phyloP scores from a whole-genome alignment of 176 grass and related monocot genomes.

The Oryza brachyantha region DNA sequence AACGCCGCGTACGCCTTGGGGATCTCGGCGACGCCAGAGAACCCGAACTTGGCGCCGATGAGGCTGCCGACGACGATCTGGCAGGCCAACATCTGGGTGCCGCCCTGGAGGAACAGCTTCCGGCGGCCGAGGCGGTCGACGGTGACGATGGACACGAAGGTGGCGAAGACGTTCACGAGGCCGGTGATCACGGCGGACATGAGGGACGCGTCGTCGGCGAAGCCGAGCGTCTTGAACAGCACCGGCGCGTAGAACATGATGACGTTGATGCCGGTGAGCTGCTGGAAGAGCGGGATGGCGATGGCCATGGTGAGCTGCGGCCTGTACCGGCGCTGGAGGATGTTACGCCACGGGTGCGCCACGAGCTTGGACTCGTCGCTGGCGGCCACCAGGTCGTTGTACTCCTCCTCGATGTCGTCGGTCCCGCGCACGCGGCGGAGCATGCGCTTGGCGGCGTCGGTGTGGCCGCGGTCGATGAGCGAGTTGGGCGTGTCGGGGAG shows the following conservation, averaged over 20 bases:
- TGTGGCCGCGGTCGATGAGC: constrained; percentile 74
- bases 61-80: constrained; percentile 72
- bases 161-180: constrained; percentile 84
- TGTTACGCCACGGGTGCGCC: constrained; percentile 68
- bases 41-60: constrained; percentile 81
- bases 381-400: constrained; percentile 67
- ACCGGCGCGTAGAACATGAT: constrained; percentile 83
- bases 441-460: constrained; percentile 56
- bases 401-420: constrained; percentile 75
- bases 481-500: constrained; percentile 96
- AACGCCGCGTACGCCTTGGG: constrained; percentile 63
- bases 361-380: constrained; percentile 77
- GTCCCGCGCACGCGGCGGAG: constrained; percentile 85
- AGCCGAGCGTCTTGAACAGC: constrained; percentile 85
- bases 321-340: constrained; percentile 53
- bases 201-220: constrained; percentile 68
- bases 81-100: constrained; percentile 67
- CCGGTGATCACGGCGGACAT: constrained; percentile 88
- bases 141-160: constrained; percentile 60
- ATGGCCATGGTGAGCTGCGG: constrained; percentile 77
- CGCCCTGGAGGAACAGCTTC: constrained; percentile 79
- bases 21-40: constrained; percentile 58
- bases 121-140: constrained; percentile 68
- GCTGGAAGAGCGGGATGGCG: constrained; percentile 68
- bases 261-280: constrained; percentile 71